Conservation (phyloP, 2,329 filamentous ascomycete genomes). For the Hypoxylon sp. region DNA sequence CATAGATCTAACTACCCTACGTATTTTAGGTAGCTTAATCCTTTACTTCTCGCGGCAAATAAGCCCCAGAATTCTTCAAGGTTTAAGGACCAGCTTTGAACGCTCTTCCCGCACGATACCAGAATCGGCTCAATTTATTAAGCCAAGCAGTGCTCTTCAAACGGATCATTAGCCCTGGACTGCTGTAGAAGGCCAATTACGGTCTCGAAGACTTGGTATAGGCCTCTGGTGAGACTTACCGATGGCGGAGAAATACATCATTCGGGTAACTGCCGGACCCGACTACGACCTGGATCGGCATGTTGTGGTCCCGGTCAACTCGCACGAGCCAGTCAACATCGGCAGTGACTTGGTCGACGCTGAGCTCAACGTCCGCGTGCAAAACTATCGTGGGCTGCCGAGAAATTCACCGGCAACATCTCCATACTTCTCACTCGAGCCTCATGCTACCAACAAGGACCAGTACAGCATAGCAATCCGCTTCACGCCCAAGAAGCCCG, state of each 20-base stretch:
- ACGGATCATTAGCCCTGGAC: background rate
- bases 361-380: conserved; percentile 80
- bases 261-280: conserved; percentile 85
- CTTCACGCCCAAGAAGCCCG: conserved; percentile 75
- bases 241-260: conserved; percentile 80
- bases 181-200: background rate
- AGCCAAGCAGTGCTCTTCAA: background rate
- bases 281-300: conserved; percentile 81
- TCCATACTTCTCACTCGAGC: conserved; percentile 80
- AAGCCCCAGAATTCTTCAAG: background rate
- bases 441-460: conserved; percentile 76
- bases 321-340: conserved; percentile 71
- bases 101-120: background rate
- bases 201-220: background rate
- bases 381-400: conserved; percentile 77
- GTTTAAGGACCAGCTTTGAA: background rate
- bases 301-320: conserved; percentile 81
- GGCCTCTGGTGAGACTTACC: conserved; percentile 46
- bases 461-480: conserved; percentile 87
- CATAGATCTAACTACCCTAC: background rate
- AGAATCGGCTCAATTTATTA: too few species aligned
- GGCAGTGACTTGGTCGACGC: conserved; percentile 73
- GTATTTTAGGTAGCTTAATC: background rate
- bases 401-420: conserved; percentile 75
- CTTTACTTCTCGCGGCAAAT: background rate